phyloP scores from a whole-genome alignment of 345 rosid genomes.

The Linum lewisii region DNA sequence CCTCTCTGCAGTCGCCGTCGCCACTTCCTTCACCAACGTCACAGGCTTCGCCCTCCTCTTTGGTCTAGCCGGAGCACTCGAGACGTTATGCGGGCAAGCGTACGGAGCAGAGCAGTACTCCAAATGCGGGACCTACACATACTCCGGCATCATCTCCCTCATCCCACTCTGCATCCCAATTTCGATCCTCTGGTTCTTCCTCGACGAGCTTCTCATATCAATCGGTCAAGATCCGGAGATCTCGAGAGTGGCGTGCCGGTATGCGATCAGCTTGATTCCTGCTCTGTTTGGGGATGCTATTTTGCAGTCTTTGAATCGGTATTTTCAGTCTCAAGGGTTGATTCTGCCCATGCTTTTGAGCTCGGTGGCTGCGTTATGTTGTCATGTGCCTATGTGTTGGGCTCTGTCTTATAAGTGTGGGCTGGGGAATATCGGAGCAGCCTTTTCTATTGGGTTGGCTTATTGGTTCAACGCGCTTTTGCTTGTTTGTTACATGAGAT shows the following conservation, averaged over 20 bases:
- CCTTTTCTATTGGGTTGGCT: constrained; percentile 26
- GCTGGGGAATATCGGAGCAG: constrained; percentile 32
- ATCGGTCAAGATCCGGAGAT: constrained; percentile 36
- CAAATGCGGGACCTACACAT: constrained; percentile 33
- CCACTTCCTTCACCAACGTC: constrained; percentile 23
- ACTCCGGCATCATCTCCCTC: constrained; percentile 26
- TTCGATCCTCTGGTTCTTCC: constrained; percentile 29
- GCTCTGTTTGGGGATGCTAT: constrained; percentile 33
- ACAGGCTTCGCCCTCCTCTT: constrained; percentile 20
- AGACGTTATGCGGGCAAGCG: constrained; percentile 59
- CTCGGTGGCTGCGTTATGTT: constrained; percentile 25
- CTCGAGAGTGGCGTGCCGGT: constrained; percentile 31
- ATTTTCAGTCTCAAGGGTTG: constrained; percentile 37
- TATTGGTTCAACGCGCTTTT: constrained; percentile 32
- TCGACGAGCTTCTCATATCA: constrained; percentile 30
- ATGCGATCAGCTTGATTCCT: constrained; percentile 35
- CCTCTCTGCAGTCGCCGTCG: constrained; percentile 21
- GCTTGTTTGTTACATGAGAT: constrained; percentile 27
- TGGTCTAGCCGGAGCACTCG: constrained; percentile 51
- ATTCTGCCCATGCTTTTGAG: constrained; percentile 31
- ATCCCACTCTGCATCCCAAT: constrained; percentile 29
- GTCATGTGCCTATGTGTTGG: constrained; percentile 40
- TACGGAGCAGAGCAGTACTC: constrained; percentile 48
- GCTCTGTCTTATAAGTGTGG: constrained; percentile 26
- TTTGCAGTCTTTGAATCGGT: constrained; percentile 33